Base-by-base conservation (phyloP, 768 basidiomycete species). In the Sporobolomyces phaffii region DNA sequence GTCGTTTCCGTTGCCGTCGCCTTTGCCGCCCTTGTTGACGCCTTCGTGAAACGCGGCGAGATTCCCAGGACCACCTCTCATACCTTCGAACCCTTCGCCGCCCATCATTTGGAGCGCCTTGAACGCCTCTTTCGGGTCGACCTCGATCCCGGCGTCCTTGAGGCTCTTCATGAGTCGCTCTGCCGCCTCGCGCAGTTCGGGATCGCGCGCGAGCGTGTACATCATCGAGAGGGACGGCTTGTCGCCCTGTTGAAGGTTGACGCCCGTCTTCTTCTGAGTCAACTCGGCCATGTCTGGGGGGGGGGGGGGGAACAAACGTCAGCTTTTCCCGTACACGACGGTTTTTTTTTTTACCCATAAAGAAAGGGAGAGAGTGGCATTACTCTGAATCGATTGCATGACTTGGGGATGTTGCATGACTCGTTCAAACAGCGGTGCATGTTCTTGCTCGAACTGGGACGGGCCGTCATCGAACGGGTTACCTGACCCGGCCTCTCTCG, bases 21-120 rank as follows among this genome's bases (percentile, higher is more conserved):
- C 60, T 49, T 29, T 50, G 17, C 53, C 43, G 5, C 57, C 60
- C 47, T 58, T 51, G 28, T 57, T 57, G 15, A 44, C 54, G 9
- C 41, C 26, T 17, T 62, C 54, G 44, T 67, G 65, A 14, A 58
- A 47, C 40, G 11, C 54, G 5, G 28, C 49, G 4, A 56, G 22
- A 0, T 40, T 60, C 11, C 47, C 31, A 29, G 44, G n/a, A n/a
- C n/a, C n/a, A 5, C 5, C 33, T 15, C 2, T 54, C 60, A 31
- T 62, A 67, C 33, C 56, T n/a, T n/a, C n/a, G n/a, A n/a, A n/a
- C n/a, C n/a, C n/a, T n/a, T n/a, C 67, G 2, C 52, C 45, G 24
- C 67, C 67, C 62, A 69, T 63, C 62, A 59, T 63, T 10, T 49
- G 50, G 18, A 69, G 43, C 24, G 68, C 68, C 34, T 64, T 59